Evolutionary conservation across 257 asterid species (phyloP).

Genomic region (Penstemon eatonii): DNA sequence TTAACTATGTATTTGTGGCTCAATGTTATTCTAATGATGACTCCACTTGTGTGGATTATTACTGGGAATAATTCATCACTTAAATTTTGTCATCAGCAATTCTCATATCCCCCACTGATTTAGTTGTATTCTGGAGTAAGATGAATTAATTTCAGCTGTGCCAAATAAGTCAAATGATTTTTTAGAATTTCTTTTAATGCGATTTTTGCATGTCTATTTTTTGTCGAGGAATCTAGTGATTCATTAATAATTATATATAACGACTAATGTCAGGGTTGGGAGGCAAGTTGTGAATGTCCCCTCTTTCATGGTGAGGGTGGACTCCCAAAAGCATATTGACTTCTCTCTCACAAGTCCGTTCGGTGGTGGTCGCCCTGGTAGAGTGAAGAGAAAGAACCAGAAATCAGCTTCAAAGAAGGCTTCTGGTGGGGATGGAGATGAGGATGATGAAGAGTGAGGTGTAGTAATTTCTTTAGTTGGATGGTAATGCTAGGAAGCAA

Average conservation of each 20-base stretch:
- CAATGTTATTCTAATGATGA: background rate
- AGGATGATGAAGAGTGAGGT: slow-evolving; percentile 44
- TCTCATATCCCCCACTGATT: too few species aligned
- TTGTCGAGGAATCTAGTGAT: too few species aligned
- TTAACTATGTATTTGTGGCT: background rate
- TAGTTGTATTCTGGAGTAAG: too few species aligned
- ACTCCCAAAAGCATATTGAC: slow-evolving; percentile 69
- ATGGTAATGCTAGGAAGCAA: too few species aligned
- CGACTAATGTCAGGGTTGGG: slow-evolving; percentile 47
- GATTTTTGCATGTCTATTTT: background rate
- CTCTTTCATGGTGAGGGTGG: slow-evolving; percentile 61
- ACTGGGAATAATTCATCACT: background rate
- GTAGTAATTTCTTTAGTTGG: too few species aligned
- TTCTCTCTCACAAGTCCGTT: slow-evolving; percentile 73
- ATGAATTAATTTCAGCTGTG: too few species aligned
- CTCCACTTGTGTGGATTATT: background rate
- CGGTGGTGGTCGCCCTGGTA: slow-evolving; percentile 67
- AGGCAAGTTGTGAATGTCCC: slow-evolving; percentile 74
- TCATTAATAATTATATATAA: background rate
- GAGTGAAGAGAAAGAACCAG: slow-evolving; percentile 66
- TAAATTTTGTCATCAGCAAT: background rate
- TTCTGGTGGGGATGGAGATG: slow-evolving; percentile 66
- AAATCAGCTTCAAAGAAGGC: slow-evolving; percentile 70
- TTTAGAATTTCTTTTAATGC: background rate
- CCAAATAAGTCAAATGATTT: too few species aligned